Conservation (phyloP, 192 early-diverging fungal species). For the Coemansia sp. region DNA sequence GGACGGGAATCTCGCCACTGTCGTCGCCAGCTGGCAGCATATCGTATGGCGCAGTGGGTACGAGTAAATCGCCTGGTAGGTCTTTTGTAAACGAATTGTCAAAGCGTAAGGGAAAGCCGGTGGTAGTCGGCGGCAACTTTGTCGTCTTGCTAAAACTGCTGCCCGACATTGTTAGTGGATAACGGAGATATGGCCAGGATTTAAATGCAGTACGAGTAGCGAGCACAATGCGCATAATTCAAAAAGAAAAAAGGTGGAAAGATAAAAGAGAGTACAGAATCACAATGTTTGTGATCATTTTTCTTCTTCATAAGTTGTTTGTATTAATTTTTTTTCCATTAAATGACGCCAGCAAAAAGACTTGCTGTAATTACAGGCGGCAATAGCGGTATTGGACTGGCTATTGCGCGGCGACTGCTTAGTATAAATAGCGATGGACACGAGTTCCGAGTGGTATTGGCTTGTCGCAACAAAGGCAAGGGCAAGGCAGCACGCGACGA, state of each 20-base stretch:
- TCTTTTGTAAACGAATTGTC: constrained; percentile 29
- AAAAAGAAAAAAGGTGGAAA: not conserved
- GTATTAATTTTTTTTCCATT: not conserved
- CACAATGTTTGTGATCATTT: not conserved
- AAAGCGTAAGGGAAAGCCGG: constrained; percentile 12
- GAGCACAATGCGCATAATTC: not conserved
- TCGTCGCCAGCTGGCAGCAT: not conserved
- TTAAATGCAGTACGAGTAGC: not conserved
- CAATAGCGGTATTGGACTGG: constrained; percentile 53
- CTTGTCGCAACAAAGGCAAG: constrained; percentile 42
- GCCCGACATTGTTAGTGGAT: not conserved
- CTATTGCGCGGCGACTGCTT: constrained; percentile 27
- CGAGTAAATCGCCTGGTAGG: constrained; percentile 30
- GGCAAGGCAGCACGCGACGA: constrained; percentile 22
- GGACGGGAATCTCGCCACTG: not conserved
- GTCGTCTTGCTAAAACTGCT: constrained; percentile 9
- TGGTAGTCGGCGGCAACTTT: constrained; percentile 17
- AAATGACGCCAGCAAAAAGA: not conserved
- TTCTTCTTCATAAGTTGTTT: not conserved
- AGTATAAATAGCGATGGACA: not conserved
- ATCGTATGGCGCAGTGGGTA: constrained; percentile 20
- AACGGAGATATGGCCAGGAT: not conserved
- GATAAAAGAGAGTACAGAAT: not conserved
- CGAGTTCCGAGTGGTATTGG: constrained; percentile 34
- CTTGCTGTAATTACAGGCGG: constrained; percentile 44